Percentiles rank a stretch among this genome's conserved stretches.
phyloP scores from a whole-genome alignment of 176 grass and related monocot species.

The Musa troglodytarum region DNA sequence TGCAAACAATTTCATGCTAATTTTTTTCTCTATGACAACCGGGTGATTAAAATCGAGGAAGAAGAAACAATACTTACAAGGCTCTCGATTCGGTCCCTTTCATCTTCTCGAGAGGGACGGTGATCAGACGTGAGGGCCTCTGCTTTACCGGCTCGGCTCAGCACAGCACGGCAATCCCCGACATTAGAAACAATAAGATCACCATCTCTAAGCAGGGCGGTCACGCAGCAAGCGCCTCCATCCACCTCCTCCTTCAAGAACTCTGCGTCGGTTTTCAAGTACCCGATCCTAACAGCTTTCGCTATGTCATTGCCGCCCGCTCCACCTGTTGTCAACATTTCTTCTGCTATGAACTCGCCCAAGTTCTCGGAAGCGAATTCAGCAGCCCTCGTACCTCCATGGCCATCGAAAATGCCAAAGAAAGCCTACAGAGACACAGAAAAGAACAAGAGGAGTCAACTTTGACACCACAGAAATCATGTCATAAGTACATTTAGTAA shows the following conservation, averaged over 20 bases:
- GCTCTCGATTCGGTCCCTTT: slow-evolving; percentile 72
- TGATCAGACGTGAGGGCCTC: slow-evolving; percentile 87
- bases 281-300: slow-evolving; percentile 42
- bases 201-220: slow-evolving; percentile 56
- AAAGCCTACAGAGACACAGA: slow-evolving; percentile 38
- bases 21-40: background rate
- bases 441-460: background rate
- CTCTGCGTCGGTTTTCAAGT: slow-evolving; percentile 62
- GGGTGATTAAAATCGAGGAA: background rate
- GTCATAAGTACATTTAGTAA: background rate
- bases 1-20: background rate
- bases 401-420: slow-evolving; percentile 93
- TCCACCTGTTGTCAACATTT: slow-evolving; percentile 27
- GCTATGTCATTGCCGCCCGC: slow-evolving; percentile 26
- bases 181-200: slow-evolving; percentile 69
- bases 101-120: slow-evolving; percentile 53
- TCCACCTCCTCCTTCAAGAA: slow-evolving; percentile 58
- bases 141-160: slow-evolving; percentile 63
- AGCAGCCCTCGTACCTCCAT: slow-evolving; percentile 68
- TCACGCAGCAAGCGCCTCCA: slow-evolving; percentile 82
- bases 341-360: slow-evolving; percentile 48
- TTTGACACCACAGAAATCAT: background rate
- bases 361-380: slow-evolving; percentile 82
- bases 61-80: slow-evolving; percentile 37
- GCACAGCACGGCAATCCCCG: slow-evolving; percentile 74